These are phyloP conservation scores for Fagus sylvatica DNA, from an alignment of 306 rosid species.

Conservation along the genomic window DNA sequence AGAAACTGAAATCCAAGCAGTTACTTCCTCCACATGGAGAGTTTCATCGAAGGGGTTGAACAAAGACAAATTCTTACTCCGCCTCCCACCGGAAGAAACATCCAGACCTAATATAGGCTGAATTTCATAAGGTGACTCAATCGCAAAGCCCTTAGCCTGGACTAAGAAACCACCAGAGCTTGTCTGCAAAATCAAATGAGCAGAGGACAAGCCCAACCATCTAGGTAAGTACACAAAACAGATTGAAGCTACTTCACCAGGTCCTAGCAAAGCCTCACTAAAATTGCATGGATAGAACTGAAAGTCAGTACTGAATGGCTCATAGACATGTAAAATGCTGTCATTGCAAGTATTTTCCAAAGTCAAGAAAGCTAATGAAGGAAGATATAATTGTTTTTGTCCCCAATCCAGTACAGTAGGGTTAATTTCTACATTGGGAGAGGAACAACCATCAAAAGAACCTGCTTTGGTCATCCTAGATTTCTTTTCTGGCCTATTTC, in stretches of 20 bases:
- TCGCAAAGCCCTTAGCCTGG: slow-evolving; percentile 73
- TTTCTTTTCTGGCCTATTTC: slow-evolving; percentile 38
- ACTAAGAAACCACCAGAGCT: slow-evolving; percentile 83
- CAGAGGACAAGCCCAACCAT: slow-evolving; percentile 68
- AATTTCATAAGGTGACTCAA: slow-evolving; percentile 80
- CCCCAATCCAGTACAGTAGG: slow-evolving; percentile 87
- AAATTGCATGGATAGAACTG: slow-evolving; percentile 96
- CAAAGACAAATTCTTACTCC: slow-evolving; percentile 72
- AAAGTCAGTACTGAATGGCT: slow-evolving; percentile 78
- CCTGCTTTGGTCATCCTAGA: slow-evolving; percentile 41
- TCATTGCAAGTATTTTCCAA: slow-evolving; percentile 78
- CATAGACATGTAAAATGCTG: slow-evolving; percentile 72
- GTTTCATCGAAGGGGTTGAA: slow-evolving; percentile 78
- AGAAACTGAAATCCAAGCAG: slow-evolving; percentile 72
- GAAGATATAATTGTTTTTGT: slow-evolving; percentile 58
- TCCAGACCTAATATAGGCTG: slow-evolving; percentile 57
- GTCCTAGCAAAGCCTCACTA: slow-evolving; percentile 65
- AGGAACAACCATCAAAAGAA: slow-evolving; percentile 50
- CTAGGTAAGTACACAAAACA: slow-evolving; percentile 81
- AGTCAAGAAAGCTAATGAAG: slow-evolving; percentile 70
- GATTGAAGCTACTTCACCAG: slow-evolving; percentile 71
- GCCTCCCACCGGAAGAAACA: slow-evolving; percentile 66
- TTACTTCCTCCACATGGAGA: slow-evolving; percentile 68
- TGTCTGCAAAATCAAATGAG: slow-evolving; percentile 88
- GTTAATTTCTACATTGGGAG: slow-evolving; percentile 59